A percentile compares a stretch with the other conserved stretches of the same genome.
Conservation (phyloP, 306 rosid genomes). For the Trifolium dubium region DNA sequence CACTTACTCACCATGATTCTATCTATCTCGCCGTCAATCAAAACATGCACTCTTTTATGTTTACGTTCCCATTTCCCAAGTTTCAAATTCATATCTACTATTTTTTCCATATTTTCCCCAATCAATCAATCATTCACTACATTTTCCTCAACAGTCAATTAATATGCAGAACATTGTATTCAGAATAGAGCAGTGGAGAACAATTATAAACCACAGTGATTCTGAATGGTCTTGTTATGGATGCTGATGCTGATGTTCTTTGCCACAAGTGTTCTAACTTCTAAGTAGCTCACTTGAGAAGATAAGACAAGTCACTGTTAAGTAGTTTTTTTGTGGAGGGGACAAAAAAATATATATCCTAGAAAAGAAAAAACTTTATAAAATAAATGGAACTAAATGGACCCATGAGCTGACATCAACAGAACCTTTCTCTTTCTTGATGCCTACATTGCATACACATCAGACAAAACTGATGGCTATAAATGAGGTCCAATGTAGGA, state of each 20-base stretch:
- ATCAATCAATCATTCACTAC: background rate
- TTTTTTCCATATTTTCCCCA: background rate
- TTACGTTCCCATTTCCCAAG: background rate
- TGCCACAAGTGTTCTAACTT: background rate
- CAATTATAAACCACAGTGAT: background rate
- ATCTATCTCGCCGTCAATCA: background rate
- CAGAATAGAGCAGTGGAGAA: background rate
- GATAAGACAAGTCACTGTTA: slow-evolving; percentile 17
- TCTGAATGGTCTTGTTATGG: background rate
- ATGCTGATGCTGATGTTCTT: background rate
- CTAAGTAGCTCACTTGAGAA: background rate
- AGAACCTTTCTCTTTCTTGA: slow-evolving; percentile 54
- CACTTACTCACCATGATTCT: background rate
- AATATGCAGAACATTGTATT: background rate
- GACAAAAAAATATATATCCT: slow-evolving; percentile 9
- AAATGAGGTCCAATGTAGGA: slow-evolving; percentile 52
- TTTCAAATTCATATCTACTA: background rate
- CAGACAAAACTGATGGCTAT: slow-evolving; percentile 69
- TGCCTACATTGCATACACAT: slow-evolving; percentile 58
- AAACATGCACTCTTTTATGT: background rate
- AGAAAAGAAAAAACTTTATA: slow-evolving; percentile 26
- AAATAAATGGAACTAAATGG: slow-evolving; percentile 52
- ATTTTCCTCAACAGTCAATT: background rate
- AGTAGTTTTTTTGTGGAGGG: slow-evolving; percentile 7
- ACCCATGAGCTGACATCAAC: slow-evolving; percentile 36